phyloP scores from a whole-genome alignment of 129 eudicot genomes.

The Logfia minima region DNA sequence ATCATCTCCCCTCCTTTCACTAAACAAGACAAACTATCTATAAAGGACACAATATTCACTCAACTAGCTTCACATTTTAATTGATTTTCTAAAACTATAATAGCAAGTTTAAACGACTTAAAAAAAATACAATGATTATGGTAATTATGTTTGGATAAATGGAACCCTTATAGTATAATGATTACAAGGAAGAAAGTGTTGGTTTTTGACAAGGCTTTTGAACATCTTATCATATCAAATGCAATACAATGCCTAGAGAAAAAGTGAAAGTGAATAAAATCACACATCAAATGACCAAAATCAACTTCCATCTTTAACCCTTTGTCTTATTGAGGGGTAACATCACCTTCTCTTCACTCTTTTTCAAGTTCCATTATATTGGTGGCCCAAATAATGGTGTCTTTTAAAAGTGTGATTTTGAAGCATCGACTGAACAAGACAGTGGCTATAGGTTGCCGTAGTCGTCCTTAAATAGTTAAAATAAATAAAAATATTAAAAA shows the following conservation, averaged over 20 bases:
- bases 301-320: not conserved
- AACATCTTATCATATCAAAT: slow-evolving; percentile 24
- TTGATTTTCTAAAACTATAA: not conserved
- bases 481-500: too few species aligned
- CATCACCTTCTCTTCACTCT: slow-evolving; percentile 30
- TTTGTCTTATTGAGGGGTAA: slow-evolving; percentile 19
- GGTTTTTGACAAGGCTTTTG: slow-evolving; percentile 26
- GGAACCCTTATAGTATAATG: not conserved
- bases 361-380: slow-evolving; percentile 17
- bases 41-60: too few species aligned
- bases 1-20: too few species aligned
- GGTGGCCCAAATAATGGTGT: slow-evolving; percentile 14
- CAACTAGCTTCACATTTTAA: too few species aligned
- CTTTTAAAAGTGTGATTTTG: not conserved
- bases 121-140: not conserved
- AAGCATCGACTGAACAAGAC: not conserved
- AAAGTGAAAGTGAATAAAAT: slow-evolving; percentile 30
- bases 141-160: slow-evolving; percentile 19
- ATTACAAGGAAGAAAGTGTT: slow-evolving; percentile 22
- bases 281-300: slow-evolving; percentile 10
- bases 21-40: too few species aligned
- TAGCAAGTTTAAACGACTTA: not conserved
- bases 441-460: not conserved
- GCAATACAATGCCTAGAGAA: slow-evolving; percentile 34
- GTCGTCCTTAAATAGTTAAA: too few species aligned